Evolutionary conservation across 805 yeast species (phyloP), one percentile per base, ranked within the genome.

Genomic region (Candida corydali): DNA sequence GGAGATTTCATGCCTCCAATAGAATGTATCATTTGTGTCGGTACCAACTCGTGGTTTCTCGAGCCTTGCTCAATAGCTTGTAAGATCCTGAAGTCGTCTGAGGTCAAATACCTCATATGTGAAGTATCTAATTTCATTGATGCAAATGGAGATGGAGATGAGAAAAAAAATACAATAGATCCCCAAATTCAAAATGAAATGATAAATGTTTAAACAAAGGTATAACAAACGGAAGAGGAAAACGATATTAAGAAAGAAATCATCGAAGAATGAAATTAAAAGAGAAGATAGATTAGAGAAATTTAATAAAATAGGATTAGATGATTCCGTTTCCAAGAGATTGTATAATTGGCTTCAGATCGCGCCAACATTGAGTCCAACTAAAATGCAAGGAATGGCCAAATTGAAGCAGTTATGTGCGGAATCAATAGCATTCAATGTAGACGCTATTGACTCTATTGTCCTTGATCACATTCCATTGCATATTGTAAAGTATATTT

Each of bases 91-190:
- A 86, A 93, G 64, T 93, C 98, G 45, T 88, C 97, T 5, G 82
- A 71, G 45, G 95, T 80, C 55, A 93, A 67, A 56, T 93, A 93
- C 57, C 98, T 74, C 96, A 93, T 86, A 59, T 87, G 94, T 7
- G 93, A 70, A 0, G 94, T 85, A 49, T 93, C 97, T 36, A 93
- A 69, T 74, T 88, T 93, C 97, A 93, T 91, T n/a, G n/a, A n/a
- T n/a, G n/a, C n/a, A n/a, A n/a, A n/a, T n/a, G n/a, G n/a, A n/a
- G 8, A 11, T 33, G 24, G 29, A 31, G 29, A 26, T 18, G 30
- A 26, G 30, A 33, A 20, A 15, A 9, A 20, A 19, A n/a, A 23
- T 32, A 24, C 25, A 17, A 17, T 31, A 8, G 8, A 8, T 14
- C 27, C 27, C 7, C 27, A 22, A 24, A 14, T 17, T 23, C 35